Base-by-base conservation (phyloP, 2,329 filamentous ascomycete species). In the Phialophora expanda region DNA sequence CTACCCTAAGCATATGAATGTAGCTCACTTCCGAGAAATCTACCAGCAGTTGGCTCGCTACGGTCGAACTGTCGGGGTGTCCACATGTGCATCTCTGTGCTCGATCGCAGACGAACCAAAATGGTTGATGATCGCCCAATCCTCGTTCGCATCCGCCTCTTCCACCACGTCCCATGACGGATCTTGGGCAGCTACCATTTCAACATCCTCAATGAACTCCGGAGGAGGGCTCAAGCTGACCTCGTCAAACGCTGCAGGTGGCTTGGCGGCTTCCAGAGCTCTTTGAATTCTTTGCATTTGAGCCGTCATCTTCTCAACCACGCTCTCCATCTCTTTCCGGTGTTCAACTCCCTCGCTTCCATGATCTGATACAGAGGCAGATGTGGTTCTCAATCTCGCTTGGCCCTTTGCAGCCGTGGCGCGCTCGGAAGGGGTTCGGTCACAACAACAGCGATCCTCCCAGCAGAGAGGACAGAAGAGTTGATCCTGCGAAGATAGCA, bases 91-190 rank as follows among this genome's bases (percentile, higher is more conserved):
- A 28, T 61, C 58, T 20, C 51, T 46, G 28, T 32, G 54, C 41
- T 60, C 32, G 46, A 58, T 46, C 22, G 46, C 51, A 59, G 46
- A 20, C 48, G 22, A 56, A 4, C 60, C 60, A 30, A 62, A 56
- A 17, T 55, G 60, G 26, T 62, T 56, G 28, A 62, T 56, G 17
- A 62, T 38, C 20, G 32, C 34, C 60, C 60, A 62, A 30, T 56
- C 60, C 53, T 62, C 60, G 22, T 46, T 56, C 28, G 60, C 51
- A 32, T 56, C 60, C 14, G 34, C 41, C 26, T 62, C 53, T 8
- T 22, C 34, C 12, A 62, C 55, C 34, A 55, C 9, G 48, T 62
- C 50, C 60, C 60, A 62, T 30, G 53, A 62, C 12, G 38, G 34
- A 8, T 62, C 38, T 24, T 30, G 20, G 12, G 38, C 34, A 14